Evolutionary conservation across 768 basidiomycete genomes (phyloP).

Genomic region (Amyloporia xantha): DNA sequence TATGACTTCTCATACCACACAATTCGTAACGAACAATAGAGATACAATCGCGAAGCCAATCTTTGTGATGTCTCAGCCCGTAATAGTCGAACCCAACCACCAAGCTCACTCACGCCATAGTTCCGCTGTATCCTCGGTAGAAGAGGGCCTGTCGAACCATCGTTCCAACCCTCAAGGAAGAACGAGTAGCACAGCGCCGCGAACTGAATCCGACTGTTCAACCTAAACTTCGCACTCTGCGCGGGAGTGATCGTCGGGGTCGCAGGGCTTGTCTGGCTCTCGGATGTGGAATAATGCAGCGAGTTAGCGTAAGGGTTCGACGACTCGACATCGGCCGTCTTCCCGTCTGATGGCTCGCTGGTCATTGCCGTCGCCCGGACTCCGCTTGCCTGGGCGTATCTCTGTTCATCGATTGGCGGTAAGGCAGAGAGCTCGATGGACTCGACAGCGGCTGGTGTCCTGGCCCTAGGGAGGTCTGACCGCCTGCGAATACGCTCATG

Average conservation of each 20-base stretch:
- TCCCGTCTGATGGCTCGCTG: background rate
- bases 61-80: slow-evolving; percentile 16
- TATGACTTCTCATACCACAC: slow-evolving; percentile 26
- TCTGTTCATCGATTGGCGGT: background rate
- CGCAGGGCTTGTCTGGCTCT: slow-evolving; percentile 5
- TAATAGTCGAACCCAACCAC: too few relatives aligned
- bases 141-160: slow-evolving; percentile 67
- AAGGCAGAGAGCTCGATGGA: slow-evolving; percentile 9
- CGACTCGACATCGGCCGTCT: slow-evolving; percentile 2
- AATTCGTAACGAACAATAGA: slow-evolving; percentile 49
- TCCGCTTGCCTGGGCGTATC: background rate
- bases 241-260: slow-evolving; percentile 15
- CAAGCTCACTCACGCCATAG: slow-evolving; percentile 38
- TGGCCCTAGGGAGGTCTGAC: slow-evolving; percentile 12
- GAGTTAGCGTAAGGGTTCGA: slow-evolving; percentile 15
- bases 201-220: slow-evolving; percentile 37
- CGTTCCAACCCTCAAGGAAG: slow-evolving; percentile 72
- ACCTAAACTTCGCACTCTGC: slow-evolving; percentile 9
- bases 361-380: background rate
- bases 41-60: slow-evolving; percentile 50
- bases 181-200: slow-evolving; percentile 48
- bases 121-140: slow-evolving; percentile 62
- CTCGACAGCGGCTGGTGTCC: slow-evolving; percentile 2
- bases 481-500: slow-evolving; percentile 14
- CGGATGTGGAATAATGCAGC: background rate